Evolutionary conservation across 805 yeast species (phyloP).

Genomic region (Kluyveromyces aestuarii): DNA sequence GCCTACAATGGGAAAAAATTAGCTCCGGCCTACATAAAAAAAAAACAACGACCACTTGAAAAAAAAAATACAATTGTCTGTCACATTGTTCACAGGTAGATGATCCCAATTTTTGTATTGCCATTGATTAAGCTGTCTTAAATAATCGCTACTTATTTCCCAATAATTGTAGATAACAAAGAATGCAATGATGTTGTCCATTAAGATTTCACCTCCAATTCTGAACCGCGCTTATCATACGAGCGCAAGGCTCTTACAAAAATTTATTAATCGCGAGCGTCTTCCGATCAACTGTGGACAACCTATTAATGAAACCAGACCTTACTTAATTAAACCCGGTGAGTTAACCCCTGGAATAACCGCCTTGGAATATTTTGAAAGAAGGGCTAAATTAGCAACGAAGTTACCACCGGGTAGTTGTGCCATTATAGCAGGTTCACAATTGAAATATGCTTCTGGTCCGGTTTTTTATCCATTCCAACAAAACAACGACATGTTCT

Average conservation of each 20-base stretch:
- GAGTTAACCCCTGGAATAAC: conserved; percentile 83
- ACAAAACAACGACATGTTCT: conserved; percentile 82
- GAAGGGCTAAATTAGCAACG: conserved; percentile 54
- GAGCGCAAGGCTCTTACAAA: not conserved
- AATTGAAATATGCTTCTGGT: conserved; percentile 74
- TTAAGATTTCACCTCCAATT: not conserved
- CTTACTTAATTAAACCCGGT: conserved; percentile 63
- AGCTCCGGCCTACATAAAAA: too few species aligned
- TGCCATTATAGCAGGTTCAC: conserved; percentile 67
- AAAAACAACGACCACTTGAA: too few species aligned
- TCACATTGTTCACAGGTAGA: not conserved
- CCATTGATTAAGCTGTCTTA: not conserved
- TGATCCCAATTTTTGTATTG: too few species aligned
- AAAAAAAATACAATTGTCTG: too few species aligned
- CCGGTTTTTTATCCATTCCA: conserved; percentile 88
- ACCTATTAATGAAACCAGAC: conserved; percentile 79
- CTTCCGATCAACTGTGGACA: conserved; percentile 56
- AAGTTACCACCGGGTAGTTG: conserved; percentile 53
- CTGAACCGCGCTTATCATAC: not conserved
- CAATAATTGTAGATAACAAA: not conserved
- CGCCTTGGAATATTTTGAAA: conserved; percentile 68
- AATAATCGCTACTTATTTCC: not conserved
- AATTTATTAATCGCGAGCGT: conserved; percentile 10
- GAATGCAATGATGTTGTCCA: not conserved
- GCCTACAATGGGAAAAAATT: not conserved